Percentiles rank a stretch among this genome's conserved stretches.
These are phyloP conservation scores for Deuterostichococcus epilithicus DNA, from an alignment of 139 green algal genomes.

Conservation along the genomic window DNA sequence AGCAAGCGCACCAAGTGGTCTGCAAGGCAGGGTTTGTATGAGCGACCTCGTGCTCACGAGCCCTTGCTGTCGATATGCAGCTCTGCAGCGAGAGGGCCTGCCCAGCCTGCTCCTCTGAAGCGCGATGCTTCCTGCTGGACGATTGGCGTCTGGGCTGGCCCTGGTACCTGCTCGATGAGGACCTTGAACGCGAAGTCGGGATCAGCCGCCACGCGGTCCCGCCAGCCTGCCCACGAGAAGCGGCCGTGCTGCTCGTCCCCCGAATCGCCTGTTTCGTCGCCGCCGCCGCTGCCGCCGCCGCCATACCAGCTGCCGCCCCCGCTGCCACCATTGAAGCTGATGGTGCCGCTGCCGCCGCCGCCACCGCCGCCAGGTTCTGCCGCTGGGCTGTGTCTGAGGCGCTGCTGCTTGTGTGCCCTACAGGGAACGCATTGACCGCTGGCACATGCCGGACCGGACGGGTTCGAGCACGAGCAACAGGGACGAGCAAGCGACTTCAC, in stretches of 20 bases:
- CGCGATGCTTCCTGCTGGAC: no score
- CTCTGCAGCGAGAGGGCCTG: no score
- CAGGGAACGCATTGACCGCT: neutral
- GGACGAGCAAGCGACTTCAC: no score
- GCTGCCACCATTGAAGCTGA: slow-evolving; percentile 4
- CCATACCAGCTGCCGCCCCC: slow-evolving; percentile 4
- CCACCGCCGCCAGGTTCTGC: neutral
- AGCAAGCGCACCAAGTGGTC: no score
- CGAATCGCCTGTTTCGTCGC: neutral
- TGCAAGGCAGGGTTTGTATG: no score
- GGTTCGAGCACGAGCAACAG: no score
- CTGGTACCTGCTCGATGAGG: slow-evolving; percentile 73
- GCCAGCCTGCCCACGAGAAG: slow-evolving; percentile 76
- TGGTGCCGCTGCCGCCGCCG: neutral
- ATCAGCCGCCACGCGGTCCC: slow-evolving; percentile 79
- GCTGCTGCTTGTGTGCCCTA: neutral
- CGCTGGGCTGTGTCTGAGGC: neutral
- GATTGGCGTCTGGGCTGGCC: neutral
- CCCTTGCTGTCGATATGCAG: no score
- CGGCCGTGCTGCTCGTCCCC: slow-evolving; percentile 16
- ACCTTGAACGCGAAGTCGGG: slow-evolving; percentile 91
- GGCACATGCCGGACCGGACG: no score
- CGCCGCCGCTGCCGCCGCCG: neutral
- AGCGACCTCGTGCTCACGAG: no score
- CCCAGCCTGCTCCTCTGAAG: no score